These are phyloP conservation scores for Sclerospora graminicola DNA, from an alignment of 352 stramenopile species.

Conservation along the genomic window DNA sequence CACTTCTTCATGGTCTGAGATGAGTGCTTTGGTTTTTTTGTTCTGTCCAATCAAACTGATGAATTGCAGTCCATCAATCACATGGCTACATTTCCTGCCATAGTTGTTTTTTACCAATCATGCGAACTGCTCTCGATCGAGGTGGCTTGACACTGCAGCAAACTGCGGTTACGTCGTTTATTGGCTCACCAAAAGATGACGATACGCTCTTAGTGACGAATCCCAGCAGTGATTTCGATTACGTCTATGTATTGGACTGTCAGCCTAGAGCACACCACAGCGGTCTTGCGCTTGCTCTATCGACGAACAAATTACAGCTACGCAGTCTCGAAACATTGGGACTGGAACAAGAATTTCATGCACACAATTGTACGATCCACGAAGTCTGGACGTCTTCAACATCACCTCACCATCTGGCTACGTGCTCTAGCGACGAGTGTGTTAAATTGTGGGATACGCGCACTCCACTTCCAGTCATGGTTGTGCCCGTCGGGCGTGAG, in stretches of 20 bases:
- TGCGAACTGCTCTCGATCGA: slow-evolving; percentile 37
- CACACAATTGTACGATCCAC: slow-evolving; percentile 71
- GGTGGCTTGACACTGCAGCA: slow-evolving; percentile 41
- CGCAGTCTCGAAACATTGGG: slow-evolving; percentile 56
- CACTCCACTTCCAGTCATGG: slow-evolving; percentile 39
- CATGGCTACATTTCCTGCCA: slow-evolving; percentile 5
- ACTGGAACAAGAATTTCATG: slow-evolving; percentile 58
- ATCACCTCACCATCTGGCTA: slow-evolving; percentile 57
- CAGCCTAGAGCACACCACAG: slow-evolving; percentile 52
- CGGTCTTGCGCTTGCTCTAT: slow-evolving; percentile 55
- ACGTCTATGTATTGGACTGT: slow-evolving; percentile 77
- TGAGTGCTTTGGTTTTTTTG: too few species aligned
- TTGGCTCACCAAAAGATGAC: slow-evolving; percentile 3
- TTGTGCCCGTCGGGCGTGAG: slow-evolving; percentile 49
- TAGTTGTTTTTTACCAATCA: slow-evolving; percentile 5
- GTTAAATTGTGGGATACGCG: slow-evolving; percentile 84
- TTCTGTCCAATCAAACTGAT: slow-evolving; percentile 5
- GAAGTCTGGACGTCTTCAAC: slow-evolving; percentile 67
- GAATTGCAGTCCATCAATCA: too few species aligned
- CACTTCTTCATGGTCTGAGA: too few species aligned
- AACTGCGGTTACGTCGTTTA: slow-evolving; percentile 64
- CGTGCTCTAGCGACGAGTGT: slow-evolving; percentile 76
- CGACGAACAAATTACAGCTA: slow-evolving; percentile 54
- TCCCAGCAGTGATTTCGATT: slow-evolving; percentile 62
- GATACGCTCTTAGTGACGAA: slow-evolving; percentile 25